These are phyloP conservation scores for Bipolaris oryzae DNA, from an alignment of 2,329 filamentous ascomycete genomes.

Conservation along the genomic window DNA sequence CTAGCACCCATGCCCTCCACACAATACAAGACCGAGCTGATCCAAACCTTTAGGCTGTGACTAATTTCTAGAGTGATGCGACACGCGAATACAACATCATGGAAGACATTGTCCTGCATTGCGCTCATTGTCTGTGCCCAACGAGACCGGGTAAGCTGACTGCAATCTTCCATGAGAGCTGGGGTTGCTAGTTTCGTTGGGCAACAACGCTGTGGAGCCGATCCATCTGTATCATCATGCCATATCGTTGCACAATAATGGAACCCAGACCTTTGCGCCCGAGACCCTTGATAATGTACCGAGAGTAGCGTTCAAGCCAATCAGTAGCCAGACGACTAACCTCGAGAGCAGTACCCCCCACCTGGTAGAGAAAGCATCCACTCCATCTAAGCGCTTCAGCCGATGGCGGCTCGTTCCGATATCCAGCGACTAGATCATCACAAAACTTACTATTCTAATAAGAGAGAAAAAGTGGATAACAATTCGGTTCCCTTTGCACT, in stretches of 20 bases:
- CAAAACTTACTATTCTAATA: too few relatives aligned
- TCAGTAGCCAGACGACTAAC: neutral
- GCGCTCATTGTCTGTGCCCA: neutral
- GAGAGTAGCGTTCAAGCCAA: neutral
- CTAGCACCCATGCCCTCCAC: neutral
- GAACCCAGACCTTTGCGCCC: neutral
- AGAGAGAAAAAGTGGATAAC: neutral
- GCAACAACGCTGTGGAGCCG: neutral
- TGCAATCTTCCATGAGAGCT: neutral
- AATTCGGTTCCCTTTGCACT: neutral
- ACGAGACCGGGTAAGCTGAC: constrained; percentile 3
- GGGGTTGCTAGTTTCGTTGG: neutral
- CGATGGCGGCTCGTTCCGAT: neutral
- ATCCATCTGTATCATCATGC: constrained; percentile 51
- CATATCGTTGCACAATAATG: neutral
- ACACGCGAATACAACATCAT: neutral
- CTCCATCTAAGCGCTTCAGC: neutral
- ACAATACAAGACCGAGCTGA: neutral
- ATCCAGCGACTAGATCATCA: neutral
- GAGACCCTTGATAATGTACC: neutral
- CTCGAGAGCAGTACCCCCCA: neutral
- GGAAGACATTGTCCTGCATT: neutral
- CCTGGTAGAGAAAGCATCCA: neutral
- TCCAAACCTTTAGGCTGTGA: too few relatives aligned
- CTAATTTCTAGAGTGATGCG: neutral